Conservation (phyloP, 768 basidiomycete genomes). For the Gyrodon lividus region DNA sequence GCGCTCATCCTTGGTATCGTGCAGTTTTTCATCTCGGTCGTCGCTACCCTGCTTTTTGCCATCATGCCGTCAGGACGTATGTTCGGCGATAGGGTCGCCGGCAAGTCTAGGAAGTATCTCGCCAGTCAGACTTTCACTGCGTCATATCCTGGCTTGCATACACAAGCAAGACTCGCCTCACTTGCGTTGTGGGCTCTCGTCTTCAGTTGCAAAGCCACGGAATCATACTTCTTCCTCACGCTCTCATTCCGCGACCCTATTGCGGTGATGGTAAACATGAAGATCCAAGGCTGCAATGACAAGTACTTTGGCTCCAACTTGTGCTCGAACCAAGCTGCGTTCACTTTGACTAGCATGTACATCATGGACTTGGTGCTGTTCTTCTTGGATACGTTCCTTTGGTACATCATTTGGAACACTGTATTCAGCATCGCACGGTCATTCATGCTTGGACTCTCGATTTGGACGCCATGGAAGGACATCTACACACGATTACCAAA, state of each 20-base stretch:
- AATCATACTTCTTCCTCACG: slow-evolving; percentile 98
- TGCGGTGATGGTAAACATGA: slow-evolving; percentile 94
- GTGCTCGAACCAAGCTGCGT: slow-evolving; percentile 91
- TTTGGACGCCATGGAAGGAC: slow-evolving; percentile 99
- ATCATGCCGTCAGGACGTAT: slow-evolving; percentile 95
- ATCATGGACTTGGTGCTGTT: slow-evolving; percentile 96
- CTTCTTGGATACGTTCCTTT: slow-evolving; percentile 99
- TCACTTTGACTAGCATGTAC: slow-evolving; percentile 97
- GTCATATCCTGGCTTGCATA: slow-evolving; percentile 74
- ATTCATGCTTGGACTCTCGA: slow-evolving; percentile 89
- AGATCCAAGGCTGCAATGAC: slow-evolving; percentile 87
- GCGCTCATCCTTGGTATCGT: slow-evolving; percentile 93
- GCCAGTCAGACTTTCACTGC: slow-evolving; percentile 99
- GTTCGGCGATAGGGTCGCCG: slow-evolving; percentile 97
- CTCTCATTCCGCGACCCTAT: slow-evolving; percentile 93
- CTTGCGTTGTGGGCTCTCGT: slow-evolving; percentile 85
- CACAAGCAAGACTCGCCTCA: slow-evolving; percentile 71
- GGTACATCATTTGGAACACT: slow-evolving; percentile 99
- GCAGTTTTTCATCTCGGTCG: slow-evolving; percentile 91
- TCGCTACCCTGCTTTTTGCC: slow-evolving; percentile 83
- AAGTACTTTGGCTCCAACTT: slow-evolving; percentile 80
- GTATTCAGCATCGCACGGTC: slow-evolving; percentile 86
- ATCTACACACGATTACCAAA: slow-evolving; percentile 96
- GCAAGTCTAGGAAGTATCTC: slow-evolving; percentile 94
- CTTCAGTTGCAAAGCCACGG: slow-evolving; percentile 94